Conservation (phyloP, 306 rosid genomes). For the Dalbergia oliveri region DNA sequence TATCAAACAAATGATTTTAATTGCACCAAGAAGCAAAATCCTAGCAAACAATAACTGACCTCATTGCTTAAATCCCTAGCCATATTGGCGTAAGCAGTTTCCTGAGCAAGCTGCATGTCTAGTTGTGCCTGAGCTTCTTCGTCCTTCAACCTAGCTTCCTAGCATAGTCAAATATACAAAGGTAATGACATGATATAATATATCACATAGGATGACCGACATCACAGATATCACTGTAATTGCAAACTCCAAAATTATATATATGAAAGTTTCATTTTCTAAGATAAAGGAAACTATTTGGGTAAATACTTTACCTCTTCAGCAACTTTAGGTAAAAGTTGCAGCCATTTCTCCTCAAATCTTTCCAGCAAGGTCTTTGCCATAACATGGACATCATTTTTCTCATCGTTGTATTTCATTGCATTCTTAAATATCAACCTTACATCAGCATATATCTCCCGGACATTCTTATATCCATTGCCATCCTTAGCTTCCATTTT, state of each 20-base stretch:
- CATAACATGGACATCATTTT: conserved; percentile 75
- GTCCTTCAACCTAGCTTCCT: conserved; percentile 76
- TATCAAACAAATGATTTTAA: conserved; percentile 35
- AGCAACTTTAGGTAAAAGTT: conserved; percentile 73
- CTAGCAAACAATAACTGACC: conserved; percentile 58
- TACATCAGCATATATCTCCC: conserved; percentile 78
- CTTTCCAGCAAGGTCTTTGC: conserved; percentile 80
- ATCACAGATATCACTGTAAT: not conserved
- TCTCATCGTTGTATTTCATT: conserved; percentile 80
- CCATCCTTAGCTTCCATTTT: conserved; percentile 88
- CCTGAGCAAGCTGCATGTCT: conserved; percentile 76
- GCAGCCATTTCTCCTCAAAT: conserved; percentile 87
- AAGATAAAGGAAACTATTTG: conserved; percentile 16
- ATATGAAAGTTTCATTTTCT: conserved; percentile 34
- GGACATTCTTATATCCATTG: conserved; percentile 75
- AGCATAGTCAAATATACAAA: conserved; percentile 31
- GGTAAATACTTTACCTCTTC: conserved; percentile 70
- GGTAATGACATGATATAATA: conserved; percentile 11
- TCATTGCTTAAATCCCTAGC: conserved; percentile 75
- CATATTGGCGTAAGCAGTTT: conserved; percentile 72
- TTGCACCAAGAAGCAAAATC: conserved; percentile 29
- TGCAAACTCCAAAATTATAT: conserved; percentile 14
- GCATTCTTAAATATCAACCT: conserved; percentile 84
- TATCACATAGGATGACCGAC: conserved; percentile 8
- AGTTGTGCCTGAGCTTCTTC: conserved; percentile 72